A percentile compares a stretch with the other conserved stretches of the same genome.
Conservation (phyloP, 805 yeast genomes). For the Metschnikowia matae region DNA sequence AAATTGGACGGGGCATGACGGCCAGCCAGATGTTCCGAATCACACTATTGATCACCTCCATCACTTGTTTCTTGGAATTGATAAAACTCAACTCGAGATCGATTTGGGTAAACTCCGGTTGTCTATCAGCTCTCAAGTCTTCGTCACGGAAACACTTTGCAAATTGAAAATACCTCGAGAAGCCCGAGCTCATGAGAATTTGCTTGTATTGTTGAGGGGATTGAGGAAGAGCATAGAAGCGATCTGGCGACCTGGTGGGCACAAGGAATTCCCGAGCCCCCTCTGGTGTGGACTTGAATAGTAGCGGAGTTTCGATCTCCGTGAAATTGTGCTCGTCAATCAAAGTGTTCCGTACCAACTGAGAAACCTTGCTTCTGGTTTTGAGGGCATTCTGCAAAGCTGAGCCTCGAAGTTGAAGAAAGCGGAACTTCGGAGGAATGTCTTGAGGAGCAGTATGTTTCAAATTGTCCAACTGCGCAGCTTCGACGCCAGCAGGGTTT, state of each 20-base stretch:
- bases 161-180: slow-evolving; percentile 78
- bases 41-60: slow-evolving; percentile 54
- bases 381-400: slow-evolving; percentile 53
- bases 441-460: slow-evolving; percentile 47
- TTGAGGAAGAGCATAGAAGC: slow-evolving; percentile 89
- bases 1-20: slow-evolving; percentile 38
- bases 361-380: slow-evolving; percentile 53
- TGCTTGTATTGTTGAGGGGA: slow-evolving; percentile 98
- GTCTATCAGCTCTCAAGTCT: slow-evolving; percentile 90
- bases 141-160: slow-evolving; percentile 97
- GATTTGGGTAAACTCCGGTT: slow-evolving; percentile 97
- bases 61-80: slow-evolving; percentile 59
- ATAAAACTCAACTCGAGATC: slow-evolving; percentile 93
- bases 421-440: slow-evolving; percentile 78
- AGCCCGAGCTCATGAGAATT: slow-evolving; percentile 89
- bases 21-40: slow-evolving; percentile 54
- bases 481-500: slow-evolving; percentile 59
- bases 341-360: slow-evolving; percentile 40
- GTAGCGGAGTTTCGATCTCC: slow-evolving; percentile 88
- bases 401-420: slow-evolving; percentile 68
- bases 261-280: slow-evolving; percentile 96
- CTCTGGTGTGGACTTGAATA: slow-evolving; percentile 95
- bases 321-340: slow-evolving; percentile 46
- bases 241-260: slow-evolving; percentile 65
- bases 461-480: slow-evolving; percentile 63